Evolutionary conservation across 345 rosid genomes (phyloP).

Genomic region (Populus deltoides): DNA sequence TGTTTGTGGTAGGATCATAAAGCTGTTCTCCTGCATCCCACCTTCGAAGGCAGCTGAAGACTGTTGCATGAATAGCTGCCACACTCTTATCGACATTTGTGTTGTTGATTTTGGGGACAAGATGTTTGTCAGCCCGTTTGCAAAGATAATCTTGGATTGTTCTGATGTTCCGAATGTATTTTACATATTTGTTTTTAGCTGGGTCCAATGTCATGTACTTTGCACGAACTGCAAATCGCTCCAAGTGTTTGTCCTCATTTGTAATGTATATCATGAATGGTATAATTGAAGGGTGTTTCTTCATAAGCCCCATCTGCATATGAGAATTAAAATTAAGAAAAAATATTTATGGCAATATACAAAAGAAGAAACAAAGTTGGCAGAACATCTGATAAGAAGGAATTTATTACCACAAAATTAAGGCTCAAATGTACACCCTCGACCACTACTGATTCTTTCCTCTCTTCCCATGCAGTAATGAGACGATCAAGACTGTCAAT

Average conservation of each 20-base stretch:
- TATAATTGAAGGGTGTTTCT: conserved; percentile 93
- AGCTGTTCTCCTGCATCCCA: conserved; percentile 82
- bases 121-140: conserved; percentile 94
- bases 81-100: conserved; percentile 97
- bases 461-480: conserved; percentile 93
- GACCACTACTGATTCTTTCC: conserved; percentile 94
- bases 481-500: conserved; percentile 98
- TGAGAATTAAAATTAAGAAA: conserved; percentile 1
- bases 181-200: conserved; percentile 90
- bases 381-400: conserved; percentile 5
- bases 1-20: conserved; percentile 74
- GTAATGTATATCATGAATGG: conserved; percentile 96
- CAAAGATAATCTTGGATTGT: conserved; percentile 93
- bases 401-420: conserved; percentile 79
- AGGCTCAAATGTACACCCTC: conserved; percentile 99
- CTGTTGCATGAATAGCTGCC: conserved; percentile 95
- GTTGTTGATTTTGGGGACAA: conserved; percentile 93
- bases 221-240: conserved; percentile 96
- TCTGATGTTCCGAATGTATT: conserved; percentile 88
- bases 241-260: conserved; percentile 96
- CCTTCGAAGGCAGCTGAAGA: conserved; percentile 92
- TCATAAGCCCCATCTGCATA: conserved; percentile 97
- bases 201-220: conserved; percentile 99
- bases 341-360: not conserved
- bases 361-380: conserved; percentile 6